A percentile compares a stretch with the other conserved stretches of the same genome.
Evolutionary conservation across 1,139 yeast genomes (phyloP).

Genomic region (Yamadazyma buinensis): DNA sequence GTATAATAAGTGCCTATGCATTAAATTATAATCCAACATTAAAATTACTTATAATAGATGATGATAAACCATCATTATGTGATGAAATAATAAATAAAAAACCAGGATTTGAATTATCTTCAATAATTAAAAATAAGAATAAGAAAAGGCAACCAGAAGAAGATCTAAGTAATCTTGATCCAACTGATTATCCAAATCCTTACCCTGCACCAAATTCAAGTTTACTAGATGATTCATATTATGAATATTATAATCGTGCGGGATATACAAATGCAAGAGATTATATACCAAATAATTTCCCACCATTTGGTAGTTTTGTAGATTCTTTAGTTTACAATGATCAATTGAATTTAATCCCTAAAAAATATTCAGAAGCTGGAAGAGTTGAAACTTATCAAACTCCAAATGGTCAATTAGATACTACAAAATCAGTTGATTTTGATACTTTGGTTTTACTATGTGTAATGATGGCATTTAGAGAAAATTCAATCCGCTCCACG

Average conservation of each 20-base stretch:
- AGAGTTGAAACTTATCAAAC: slow-evolving; percentile 33
- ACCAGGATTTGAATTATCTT: slow-evolving; percentile 25
- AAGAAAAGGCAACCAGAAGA: slow-evolving; percentile 5
- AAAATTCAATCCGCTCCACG: slow-evolving; percentile 25
- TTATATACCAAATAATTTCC: slow-evolving; percentile 31
- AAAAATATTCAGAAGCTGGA: slow-evolving; percentile 33
- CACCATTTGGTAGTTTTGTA: slow-evolving; percentile 39
- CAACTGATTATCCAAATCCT: slow-evolving; percentile 25
- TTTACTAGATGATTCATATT: slow-evolving; percentile 15
- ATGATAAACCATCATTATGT: slow-evolving; percentile 32
- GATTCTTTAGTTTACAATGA: slow-evolving; percentile 25
- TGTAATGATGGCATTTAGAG: slow-evolving; percentile 31
- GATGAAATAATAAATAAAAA: slow-evolving; percentile 32
- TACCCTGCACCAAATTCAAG: slow-evolving; percentile 24
- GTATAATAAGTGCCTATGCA: slow-evolving; percentile 28
- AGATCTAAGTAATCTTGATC: slow-evolving; percentile 9
- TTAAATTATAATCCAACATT: slow-evolving; percentile 31
- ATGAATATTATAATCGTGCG: slow-evolving; percentile 6
- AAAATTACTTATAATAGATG: slow-evolving; percentile 33
- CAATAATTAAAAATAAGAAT: slow-evolving; percentile 19
- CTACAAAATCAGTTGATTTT: slow-evolving; percentile 30
- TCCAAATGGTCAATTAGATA: slow-evolving; percentile 12
- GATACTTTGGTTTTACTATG: slow-evolving; percentile 32
- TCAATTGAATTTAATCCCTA: slow-evolving; percentile 23
- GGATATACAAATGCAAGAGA: slow-evolving; percentile 10